These are phyloP conservation scores for Globisporangium parvum DNA, from an alignment of 352 stramenopile species.

Conservation along the genomic window DNA sequence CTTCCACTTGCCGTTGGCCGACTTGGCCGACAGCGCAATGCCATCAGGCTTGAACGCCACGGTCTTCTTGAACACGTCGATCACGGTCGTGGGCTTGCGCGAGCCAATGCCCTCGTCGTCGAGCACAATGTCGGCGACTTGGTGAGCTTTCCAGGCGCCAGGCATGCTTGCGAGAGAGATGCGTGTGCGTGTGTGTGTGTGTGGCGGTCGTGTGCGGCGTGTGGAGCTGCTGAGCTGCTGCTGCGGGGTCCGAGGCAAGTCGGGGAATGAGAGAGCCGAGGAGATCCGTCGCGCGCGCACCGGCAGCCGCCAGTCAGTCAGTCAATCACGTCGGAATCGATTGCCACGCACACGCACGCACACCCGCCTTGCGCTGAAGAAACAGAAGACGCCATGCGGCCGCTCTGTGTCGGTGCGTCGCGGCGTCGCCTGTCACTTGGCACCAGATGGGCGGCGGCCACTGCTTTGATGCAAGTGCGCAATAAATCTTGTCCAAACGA, in stretches of 20 bases:
- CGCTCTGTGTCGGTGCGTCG: no score
- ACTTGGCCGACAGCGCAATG: conserved; percentile 33
- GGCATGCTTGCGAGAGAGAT: conserved; percentile 3
- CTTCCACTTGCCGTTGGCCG: conserved; percentile 32
- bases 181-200: not conserved
- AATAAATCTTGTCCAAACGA: no score
- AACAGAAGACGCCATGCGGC: no score
- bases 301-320: not conserved
- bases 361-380: no score
- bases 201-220: not conserved
- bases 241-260: conserved; percentile 7
- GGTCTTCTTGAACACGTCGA: conserved; percentile 31
- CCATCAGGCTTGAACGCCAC: conserved; percentile 19
- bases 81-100: conserved; percentile 28
- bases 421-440: no score
- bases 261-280: conserved; percentile 2
- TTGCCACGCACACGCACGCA: no score
- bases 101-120: conserved; percentile 19
- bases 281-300: not conserved
- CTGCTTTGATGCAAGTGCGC: no score
- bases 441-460: no score
- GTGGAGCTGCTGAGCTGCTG: not conserved
- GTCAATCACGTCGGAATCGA: not conserved
- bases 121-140: conserved; percentile 5
- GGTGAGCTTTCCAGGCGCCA: conserved; percentile 9